Evolutionary conservation across 495 filamentous ascomycete species (phyloP), one percentile per base, ranked within the genome.

Genomic region (Xylaria longipes): DNA sequence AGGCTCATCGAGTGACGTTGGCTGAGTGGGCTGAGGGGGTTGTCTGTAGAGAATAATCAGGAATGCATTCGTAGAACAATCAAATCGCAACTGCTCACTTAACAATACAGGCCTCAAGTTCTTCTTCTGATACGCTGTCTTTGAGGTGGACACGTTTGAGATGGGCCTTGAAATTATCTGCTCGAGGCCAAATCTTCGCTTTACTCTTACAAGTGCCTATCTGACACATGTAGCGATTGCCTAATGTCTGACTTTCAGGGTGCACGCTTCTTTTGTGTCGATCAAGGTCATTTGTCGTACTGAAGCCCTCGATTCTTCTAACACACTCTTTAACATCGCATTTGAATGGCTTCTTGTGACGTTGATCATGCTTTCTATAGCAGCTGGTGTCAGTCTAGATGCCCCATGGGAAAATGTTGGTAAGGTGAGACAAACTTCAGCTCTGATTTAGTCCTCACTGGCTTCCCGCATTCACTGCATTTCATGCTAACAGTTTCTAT

Each of bases 141-240:
- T 78, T 77, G 1, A 43, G 48, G 80, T 99, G 95, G 77, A 96
- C 91, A n/a, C 92, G 89, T 69, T 86, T 87, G 56, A 97, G 84
- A 75, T 99, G 96, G 68, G 92, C 90, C 76, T 90, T 90, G 80
- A 98, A 99, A 73, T 99, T 99, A 79, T 99, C 96, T 64, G 92
- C 80, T 9, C 96, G 89, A 12, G 93, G 94, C 93, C 95, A 98
- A 54, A 86, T 83, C 81, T 98, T 98, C 22, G 86, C 82, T 65
- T 88, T 90, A 27, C 86, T 89, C 35, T 84, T 84, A 74, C 95
- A 97, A 63, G 82, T 78, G 57, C 80, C 85, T 7, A 91, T 85
- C 68, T 84, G 82, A 76, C 94, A 97, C 72, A 87, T 86, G 72
- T 89, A 97, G 22, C 85, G 87, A 73, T 90, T 88, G 41, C 85